These are phyloP conservation scores for Graphiopsis chlorocephala DNA, from an alignment of 2,329 filamentous ascomycete genomes.

Conservation along the genomic window DNA sequence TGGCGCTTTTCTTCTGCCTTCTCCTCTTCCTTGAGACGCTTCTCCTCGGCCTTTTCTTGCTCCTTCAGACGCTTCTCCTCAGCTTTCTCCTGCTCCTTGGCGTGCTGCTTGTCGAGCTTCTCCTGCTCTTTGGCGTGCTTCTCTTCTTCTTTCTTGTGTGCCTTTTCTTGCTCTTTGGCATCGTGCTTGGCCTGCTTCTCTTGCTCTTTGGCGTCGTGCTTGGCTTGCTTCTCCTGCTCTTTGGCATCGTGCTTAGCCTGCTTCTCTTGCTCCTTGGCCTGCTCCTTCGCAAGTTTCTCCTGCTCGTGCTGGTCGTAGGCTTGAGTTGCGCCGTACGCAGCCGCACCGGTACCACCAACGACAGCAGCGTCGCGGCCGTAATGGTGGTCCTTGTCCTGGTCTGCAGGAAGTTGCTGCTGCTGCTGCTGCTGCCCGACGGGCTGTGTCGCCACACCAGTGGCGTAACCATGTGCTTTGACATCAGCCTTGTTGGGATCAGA, in stretches of 20 bases:
- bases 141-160: conserved; percentile 34
- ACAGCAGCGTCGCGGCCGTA: conserved; percentile 34
- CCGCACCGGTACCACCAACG: conserved; percentile 32
- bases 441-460: conserved; percentile 5
- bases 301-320: conserved; percentile 4
- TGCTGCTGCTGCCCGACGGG: neutral
- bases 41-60: conserved; percentile 22
- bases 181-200: conserved; percentile 5
- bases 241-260: conserved; percentile 34
- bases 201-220: conserved; percentile 26
- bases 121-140: neutral
- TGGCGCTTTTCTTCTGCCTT: conserved; percentile 28
- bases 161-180: conserved; percentile 17
- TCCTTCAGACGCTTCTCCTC: conserved; percentile 19
- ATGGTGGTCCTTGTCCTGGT: conserved; percentile 24
- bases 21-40: conserved; percentile 31
- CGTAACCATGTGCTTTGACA: conserved; percentile 9
- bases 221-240: neutral
- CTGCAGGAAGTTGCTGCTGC: neutral
- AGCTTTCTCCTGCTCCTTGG: conserved; percentile 33
- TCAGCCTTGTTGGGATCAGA: conserved; percentile 7
- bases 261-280: conserved; percentile 35
- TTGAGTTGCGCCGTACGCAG: conserved; percentile 16
- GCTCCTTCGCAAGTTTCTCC: conserved; percentile 33
- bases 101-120: conserved; percentile 24